Evolutionary conservation across 148 eudicot species (phyloP).

Genomic region (Silene uniflora): DNA sequence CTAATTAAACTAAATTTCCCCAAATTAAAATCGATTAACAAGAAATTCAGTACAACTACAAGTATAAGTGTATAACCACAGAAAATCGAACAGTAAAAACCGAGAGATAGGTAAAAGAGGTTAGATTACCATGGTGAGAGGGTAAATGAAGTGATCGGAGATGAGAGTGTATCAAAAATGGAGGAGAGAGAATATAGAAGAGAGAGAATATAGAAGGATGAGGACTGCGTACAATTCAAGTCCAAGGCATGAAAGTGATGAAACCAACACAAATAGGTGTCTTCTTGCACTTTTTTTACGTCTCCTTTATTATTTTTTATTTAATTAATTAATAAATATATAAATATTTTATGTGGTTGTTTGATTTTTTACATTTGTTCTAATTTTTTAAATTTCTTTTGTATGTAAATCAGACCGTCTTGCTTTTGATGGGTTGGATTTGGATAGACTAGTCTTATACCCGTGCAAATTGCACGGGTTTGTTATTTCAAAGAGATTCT

Average conservation of each 20-base stretch:
- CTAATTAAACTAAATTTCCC: neutral
- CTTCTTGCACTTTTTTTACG: neutral
- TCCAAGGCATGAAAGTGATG: no score
- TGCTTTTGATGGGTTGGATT: no score
- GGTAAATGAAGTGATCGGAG: neutral
- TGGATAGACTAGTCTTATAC: no score
- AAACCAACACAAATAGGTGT: neutral
- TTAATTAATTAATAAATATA: no score
- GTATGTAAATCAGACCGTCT: no score
- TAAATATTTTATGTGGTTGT: no score
- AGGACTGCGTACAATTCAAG: neutral
- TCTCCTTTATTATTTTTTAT: no score
- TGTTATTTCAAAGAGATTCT: no score
- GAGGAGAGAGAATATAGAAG: neutral
- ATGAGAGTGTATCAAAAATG: neutral
- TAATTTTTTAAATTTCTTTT: no score
- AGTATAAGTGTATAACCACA: neutral
- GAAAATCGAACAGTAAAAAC: neutral
- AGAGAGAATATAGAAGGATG: neutral
- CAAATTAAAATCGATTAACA: neutral
- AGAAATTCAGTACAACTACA: neutral
- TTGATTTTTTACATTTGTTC: no score
- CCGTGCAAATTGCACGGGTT: no score
- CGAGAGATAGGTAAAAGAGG: neutral
- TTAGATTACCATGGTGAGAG: slow-evolving; percentile 12